These are phyloP conservation scores for Mucor sp. DNA, from an alignment of 371 early-diverging fungal genomes.

Conservation along the genomic window DNA sequence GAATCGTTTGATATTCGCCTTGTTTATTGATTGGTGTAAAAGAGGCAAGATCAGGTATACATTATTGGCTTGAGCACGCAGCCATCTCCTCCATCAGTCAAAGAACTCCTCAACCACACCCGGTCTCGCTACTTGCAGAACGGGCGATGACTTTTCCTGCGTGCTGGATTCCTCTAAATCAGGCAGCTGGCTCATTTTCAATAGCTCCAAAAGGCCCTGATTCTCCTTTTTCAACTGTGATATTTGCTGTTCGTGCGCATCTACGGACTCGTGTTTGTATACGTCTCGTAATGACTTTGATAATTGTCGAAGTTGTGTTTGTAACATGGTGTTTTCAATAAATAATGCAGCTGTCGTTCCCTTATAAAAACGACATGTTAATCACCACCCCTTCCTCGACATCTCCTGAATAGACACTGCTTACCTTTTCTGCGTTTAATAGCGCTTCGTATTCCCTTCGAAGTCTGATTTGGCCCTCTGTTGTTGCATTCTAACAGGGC, in stretches of 20 bases:
- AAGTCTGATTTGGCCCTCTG: slow-evolving; percentile 38
- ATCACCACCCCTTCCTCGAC: neutral
- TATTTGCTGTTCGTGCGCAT: slow-evolving; percentile 19
- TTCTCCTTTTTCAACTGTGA: slow-evolving; percentile 39
- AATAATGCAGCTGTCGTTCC: slow-evolving; percentile 40
- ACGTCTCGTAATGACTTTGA: slow-evolving; percentile 28
- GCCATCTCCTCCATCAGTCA: neutral
- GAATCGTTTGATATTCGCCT: neutral
- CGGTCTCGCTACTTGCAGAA: slow-evolving; percentile 2
- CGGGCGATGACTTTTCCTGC: slow-evolving; percentile 10
- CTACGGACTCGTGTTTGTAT: slow-evolving; percentile 19
- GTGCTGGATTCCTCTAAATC: neutral
- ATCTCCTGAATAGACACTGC: neutral
- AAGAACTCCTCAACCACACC: slow-evolving; percentile 25
- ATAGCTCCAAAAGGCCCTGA: slow-evolving; percentile 25
- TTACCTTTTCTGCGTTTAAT: slow-evolving; percentile 50
- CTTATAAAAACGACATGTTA: slow-evolving; percentile 7
- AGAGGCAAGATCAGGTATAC: neutral
- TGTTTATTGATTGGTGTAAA: neutral
- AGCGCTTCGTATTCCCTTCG: slow-evolving; percentile 47
- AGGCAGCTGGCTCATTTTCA: slow-evolving; percentile 18
- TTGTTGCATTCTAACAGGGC: slow-evolving; percentile 24
- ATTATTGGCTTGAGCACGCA: neutral
- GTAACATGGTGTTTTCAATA: slow-evolving; percentile 44
- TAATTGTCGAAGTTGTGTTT: slow-evolving; percentile 33